phyloP scores from a whole-genome alignment of 2,329 filamentous ascomycete genomes.

The Diaporthe citri region DNA sequence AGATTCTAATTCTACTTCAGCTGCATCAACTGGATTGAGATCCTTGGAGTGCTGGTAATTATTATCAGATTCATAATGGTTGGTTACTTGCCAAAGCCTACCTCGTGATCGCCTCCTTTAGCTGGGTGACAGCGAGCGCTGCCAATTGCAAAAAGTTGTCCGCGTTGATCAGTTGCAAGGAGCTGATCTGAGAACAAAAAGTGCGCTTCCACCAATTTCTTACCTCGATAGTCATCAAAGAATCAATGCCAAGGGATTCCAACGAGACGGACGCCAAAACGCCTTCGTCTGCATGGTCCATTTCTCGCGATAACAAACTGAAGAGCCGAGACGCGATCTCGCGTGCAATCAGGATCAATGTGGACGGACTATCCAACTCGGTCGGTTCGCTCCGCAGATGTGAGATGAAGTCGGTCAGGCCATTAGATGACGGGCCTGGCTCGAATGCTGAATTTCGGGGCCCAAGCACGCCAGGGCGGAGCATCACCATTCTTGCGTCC shows the following conservation, averaged over 20 bases:
- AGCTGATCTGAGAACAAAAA: neutral
- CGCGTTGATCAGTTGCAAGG: neutral
- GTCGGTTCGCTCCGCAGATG: too few species aligned
- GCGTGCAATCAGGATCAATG: neutral
- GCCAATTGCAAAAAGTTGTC: neutral
- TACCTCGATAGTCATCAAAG: slow-evolving; percentile 40
- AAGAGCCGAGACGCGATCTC: neutral
- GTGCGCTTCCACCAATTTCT: slow-evolving; percentile 28
- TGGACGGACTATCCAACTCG: too few species aligned
- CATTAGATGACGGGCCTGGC: too few species aligned
- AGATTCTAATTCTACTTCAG: too few species aligned
- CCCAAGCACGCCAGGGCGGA: neutral
- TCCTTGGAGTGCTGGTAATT: too few species aligned
- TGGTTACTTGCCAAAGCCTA: too few species aligned
- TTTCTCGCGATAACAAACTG: neutral
- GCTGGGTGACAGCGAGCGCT: neutral
- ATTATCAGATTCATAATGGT: too few species aligned
- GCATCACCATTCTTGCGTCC: slow-evolving; percentile 1
- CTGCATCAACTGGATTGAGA: too few species aligned
- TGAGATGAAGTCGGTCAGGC: too few species aligned
- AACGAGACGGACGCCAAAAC: slow-evolving; percentile 17
- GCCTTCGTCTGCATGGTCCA: slow-evolving; percentile 6
- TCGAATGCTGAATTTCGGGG: too few species aligned
- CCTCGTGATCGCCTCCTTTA: too few species aligned
- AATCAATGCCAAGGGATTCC: slow-evolving; percentile 36